Conservation (phyloP, 2,329 filamentous ascomycete genomes). For the Claviceps sorghi region DNA sequence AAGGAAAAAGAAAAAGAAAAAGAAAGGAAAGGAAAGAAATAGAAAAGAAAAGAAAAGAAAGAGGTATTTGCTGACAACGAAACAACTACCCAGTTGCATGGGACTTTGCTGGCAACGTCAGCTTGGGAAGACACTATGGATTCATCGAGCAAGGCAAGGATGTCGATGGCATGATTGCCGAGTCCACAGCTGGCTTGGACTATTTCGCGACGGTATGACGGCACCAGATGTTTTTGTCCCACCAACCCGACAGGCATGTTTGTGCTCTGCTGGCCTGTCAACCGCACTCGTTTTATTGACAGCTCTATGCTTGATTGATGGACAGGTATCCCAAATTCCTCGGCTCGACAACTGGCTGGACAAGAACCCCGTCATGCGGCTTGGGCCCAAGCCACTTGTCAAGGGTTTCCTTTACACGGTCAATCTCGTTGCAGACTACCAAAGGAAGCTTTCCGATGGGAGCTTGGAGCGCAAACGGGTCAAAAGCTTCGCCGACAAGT, state of each 20-base stretch:
- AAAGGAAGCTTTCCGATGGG: constrained; percentile 5
- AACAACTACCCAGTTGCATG: constrained; percentile 15
- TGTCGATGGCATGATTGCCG: constrained; percentile 20
- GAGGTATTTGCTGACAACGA: background rate
- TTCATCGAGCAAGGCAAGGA: constrained; percentile 25
- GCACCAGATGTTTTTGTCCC: background rate
- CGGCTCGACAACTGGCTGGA: constrained; percentile 15
- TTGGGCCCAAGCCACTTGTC: constrained; percentile 12
- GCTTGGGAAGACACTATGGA: constrained; percentile 25
- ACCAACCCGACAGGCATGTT: too few relatives aligned
- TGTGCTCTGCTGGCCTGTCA: background rate
- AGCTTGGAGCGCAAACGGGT: constrained; percentile 9
- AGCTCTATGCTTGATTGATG: background rate
- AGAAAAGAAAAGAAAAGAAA: background rate
- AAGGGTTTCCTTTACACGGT: constrained; percentile 10
- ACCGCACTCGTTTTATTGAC: background rate
- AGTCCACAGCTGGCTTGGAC: constrained; percentile 15
- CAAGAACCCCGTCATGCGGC: constrained; percentile 15
- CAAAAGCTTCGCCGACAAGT: constrained; percentile 12
- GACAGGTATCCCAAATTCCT: constrained; percentile 11
- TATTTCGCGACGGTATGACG: constrained; percentile 15
- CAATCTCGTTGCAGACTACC: constrained; percentile 9
- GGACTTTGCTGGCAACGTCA: constrained; percentile 27
- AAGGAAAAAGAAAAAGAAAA: background rate
- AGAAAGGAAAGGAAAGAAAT: background rate